Evolutionary conservation across 73 alveolate species (phyloP).

Genomic region (Halteria grandinella): DNA sequence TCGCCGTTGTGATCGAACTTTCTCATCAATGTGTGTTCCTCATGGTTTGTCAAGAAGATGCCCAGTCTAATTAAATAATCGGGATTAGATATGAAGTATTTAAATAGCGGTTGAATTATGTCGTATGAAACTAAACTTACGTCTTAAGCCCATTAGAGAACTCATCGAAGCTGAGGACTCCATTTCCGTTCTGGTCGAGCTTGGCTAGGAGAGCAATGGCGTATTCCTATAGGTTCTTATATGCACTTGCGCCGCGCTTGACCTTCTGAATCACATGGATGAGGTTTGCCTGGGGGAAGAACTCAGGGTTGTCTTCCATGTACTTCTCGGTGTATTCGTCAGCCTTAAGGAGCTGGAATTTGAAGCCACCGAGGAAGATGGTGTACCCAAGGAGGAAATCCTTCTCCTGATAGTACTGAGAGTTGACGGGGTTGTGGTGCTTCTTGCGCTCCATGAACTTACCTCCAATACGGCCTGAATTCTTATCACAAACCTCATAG

Average conservation of each 20-base stretch:
- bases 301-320: constrained; percentile 82
- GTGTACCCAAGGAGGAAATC: constrained; percentile 90
- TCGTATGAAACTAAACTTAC: neutral
- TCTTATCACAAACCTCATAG: constrained; percentile 90
- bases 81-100: no score
- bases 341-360: constrained; percentile 82
- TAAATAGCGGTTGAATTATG: no score
- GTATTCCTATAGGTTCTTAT: constrained; percentile 65
- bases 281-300: constrained; percentile 81
- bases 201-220: constrained; percentile 54
- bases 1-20: constrained; percentile 78
- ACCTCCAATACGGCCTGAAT: constrained; percentile 88
- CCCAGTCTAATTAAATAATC: constrained; percentile 25
- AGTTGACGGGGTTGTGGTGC: constrained; percentile 82
- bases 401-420: constrained; percentile 76
- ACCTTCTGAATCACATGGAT: constrained; percentile 73
- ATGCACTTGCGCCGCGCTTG: constrained; percentile 55
- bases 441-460: constrained; percentile 83
- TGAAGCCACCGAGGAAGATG: constrained; percentile 78
- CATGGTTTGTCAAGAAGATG: constrained; percentile 63
- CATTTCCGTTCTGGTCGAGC: constrained; percentile 70
- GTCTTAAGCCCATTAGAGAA: constrained; percentile 60
- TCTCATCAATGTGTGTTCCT: constrained; percentile 75
- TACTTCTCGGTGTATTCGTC: constrained; percentile 93
- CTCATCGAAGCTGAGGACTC: constrained; percentile 67